These are phyloP conservation scores for Candida rishiriensis DNA, from an alignment of 805 yeast species.

Conservation along the genomic window DNA sequence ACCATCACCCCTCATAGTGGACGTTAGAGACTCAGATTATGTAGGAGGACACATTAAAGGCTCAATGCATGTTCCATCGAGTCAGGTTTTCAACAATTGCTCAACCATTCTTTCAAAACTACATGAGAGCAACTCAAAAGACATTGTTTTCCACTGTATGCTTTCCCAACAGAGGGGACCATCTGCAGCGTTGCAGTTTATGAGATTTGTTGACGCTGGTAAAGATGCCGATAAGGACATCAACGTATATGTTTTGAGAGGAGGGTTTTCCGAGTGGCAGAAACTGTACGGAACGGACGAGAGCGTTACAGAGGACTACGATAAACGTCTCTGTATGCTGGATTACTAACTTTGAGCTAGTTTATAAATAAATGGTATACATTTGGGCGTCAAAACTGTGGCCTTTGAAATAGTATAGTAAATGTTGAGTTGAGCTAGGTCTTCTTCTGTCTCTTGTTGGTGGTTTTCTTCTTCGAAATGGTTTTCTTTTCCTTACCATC, in stretches of 20 bases:
- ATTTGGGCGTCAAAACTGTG: too few relatives aligned
- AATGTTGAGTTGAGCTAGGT: slow-evolving; percentile 1
- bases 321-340: slow-evolving; percentile 35
- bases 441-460: slow-evolving; percentile 2
- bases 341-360: slow-evolving; percentile 10
- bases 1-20: slow-evolving; percentile 48
- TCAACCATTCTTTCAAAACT: slow-evolving; percentile 36
- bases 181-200: slow-evolving; percentile 63
- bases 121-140: slow-evolving; percentile 32
- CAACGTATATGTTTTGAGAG: slow-evolving; percentile 64
- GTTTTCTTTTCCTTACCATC: neutral
- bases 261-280: slow-evolving; percentile 90
- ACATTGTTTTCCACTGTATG: slow-evolving; percentile 86
- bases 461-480: neutral
- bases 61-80: slow-evolving; percentile 53
- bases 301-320: slow-evolving; percentile 57
- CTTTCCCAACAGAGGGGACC: slow-evolving; percentile 93
- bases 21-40: slow-evolving; percentile 81
- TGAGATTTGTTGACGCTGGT: slow-evolving; percentile 30
- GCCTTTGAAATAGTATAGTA: neutral
- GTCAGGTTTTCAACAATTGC: slow-evolving; percentile 35
- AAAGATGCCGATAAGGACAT: slow-evolving; percentile 33
- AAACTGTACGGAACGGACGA: slow-evolving; percentile 62
- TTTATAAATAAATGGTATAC: too few relatives aligned
- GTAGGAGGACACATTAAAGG: slow-evolving; percentile 69